These are phyloP conservation scores for Pseudocercospora eumusae DNA, from an alignment of 2,329 filamentous ascomycete species.

Conservation along the genomic window DNA sequence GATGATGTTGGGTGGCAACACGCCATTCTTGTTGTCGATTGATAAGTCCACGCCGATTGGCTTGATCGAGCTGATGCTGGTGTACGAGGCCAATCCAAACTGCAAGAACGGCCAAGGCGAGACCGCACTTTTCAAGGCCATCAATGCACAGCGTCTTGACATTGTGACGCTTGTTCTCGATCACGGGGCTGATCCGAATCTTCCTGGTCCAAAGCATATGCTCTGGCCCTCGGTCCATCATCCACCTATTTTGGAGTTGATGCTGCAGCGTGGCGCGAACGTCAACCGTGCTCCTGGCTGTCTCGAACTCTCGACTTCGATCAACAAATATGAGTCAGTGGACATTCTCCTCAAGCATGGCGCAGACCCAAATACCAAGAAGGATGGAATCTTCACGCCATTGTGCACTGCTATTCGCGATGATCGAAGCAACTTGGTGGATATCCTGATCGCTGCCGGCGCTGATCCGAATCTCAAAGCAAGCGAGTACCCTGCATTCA, in stretches of 20 bases:
- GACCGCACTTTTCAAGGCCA: slow-evolving; percentile 64
- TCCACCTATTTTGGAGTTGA: slow-evolving; percentile 58
- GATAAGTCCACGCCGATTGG: slow-evolving; percentile 58
- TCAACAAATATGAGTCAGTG: slow-evolving; percentile 63
- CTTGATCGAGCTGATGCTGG: slow-evolving; percentile 61
- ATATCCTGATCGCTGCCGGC: slow-evolving; percentile 57
- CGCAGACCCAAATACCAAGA: slow-evolving; percentile 62
- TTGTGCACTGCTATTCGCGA: slow-evolving; percentile 69
- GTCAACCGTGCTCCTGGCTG: slow-evolving; percentile 65
- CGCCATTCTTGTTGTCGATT: slow-evolving; percentile 62
- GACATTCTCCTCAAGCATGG: slow-evolving; percentile 63
- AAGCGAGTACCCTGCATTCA: slow-evolving; percentile 66
- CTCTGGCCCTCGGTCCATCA: slow-evolving; percentile 67
- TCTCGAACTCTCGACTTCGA: slow-evolving; percentile 63
- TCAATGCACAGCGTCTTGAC: slow-evolving; percentile 58
- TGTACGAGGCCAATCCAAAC: slow-evolving; percentile 62
- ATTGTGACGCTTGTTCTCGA: slow-evolving; percentile 58
- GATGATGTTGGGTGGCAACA: slow-evolving; percentile 59
- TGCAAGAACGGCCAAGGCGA: slow-evolving; percentile 62
- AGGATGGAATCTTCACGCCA: slow-evolving; percentile 66
- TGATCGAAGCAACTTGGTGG: slow-evolving; percentile 62
- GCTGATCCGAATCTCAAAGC: slow-evolving; percentile 58
- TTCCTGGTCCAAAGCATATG: slow-evolving; percentile 58
- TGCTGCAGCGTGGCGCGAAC: slow-evolving; percentile 57
- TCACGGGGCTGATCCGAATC: slow-evolving; percentile 65